phyloP scores from a whole-genome alignment of 495 filamentous ascomycete genomes.

The Aspergillus ostianus region DNA sequence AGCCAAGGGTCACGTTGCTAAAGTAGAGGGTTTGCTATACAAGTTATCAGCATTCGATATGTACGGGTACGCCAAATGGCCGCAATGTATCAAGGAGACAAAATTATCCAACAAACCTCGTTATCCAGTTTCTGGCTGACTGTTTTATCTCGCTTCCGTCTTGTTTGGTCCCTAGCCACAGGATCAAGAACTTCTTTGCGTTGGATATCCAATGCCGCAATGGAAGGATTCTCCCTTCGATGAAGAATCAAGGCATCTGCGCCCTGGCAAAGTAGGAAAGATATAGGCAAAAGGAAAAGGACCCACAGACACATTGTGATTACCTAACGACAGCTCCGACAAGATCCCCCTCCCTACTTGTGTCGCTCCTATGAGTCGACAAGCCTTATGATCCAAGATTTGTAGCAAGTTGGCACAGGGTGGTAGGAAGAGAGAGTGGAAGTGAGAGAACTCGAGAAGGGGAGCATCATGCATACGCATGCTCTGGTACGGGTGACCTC shows the following conservation, averaged over 20 bases:
- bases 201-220: constrained; percentile 39
- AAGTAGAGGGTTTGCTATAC: constrained; percentile 59
- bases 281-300: constrained; percentile 5
- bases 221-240: constrained; percentile 33
- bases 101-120: constrained; percentile 28
- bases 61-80: not conserved
- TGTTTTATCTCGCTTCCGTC: constrained; percentile 35
- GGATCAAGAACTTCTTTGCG: constrained; percentile 37
- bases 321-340: not conserved
- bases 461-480: not conserved
- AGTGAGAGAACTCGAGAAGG: no score
- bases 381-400: not conserved
- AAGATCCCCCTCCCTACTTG: not conserved
- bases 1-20: constrained; percentile 69
- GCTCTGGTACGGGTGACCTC: not conserved
- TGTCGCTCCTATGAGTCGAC: not conserved
- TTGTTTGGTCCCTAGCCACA: constrained; percentile 29
- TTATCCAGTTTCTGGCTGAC: constrained; percentile 40
- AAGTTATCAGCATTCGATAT: not conserved
- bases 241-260: constrained; percentile 27
- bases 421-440: no score
- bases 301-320: not conserved
- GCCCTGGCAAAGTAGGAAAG: constrained; percentile 18
- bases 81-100: not conserved
- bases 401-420: not conserved